These are phyloP conservation scores for Cercospora sp. DNA, from an alignment of 2,329 filamentous ascomycete genomes.

Conservation along the genomic window DNA sequence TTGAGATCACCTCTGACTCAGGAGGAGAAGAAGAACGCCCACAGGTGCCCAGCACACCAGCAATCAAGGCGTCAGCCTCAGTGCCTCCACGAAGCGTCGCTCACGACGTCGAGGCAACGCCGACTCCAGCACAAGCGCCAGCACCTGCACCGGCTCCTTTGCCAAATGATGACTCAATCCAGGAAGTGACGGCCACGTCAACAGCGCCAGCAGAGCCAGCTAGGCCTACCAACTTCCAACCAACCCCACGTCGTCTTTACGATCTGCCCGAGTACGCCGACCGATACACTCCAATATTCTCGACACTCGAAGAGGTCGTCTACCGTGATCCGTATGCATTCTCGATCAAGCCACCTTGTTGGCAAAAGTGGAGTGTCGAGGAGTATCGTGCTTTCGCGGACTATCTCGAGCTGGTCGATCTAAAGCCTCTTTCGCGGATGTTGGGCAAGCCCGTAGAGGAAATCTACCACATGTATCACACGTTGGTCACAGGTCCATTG, in stretches of 20 bases:
- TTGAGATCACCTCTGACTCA: not conserved
- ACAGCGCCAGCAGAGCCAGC: not conserved
- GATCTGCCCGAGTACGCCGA: constrained; percentile 16
- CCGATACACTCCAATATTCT: constrained; percentile 9
- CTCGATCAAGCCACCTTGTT: constrained; percentile 28
- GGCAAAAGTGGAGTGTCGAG: constrained; percentile 23
- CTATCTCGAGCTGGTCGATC: constrained; percentile 22
- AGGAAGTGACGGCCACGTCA: not conserved
- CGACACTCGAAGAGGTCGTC: constrained; percentile 10
- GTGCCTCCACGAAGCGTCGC: not conserved
- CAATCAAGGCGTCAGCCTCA: not conserved
- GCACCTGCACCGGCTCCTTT: not conserved
- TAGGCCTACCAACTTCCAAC: not conserved
- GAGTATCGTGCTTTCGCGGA: constrained; percentile 24
- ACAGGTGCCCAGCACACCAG: not conserved
- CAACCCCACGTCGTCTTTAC: not conserved
- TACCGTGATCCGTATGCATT: constrained; percentile 25
- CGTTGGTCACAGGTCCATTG: constrained; percentile 24
- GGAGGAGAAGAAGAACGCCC: not conserved
- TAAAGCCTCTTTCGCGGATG: constrained; percentile 18
- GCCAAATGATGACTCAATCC: not conserved
- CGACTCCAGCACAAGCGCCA: not conserved
- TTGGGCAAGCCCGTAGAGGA: constrained; percentile 27
- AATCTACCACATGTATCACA: constrained; percentile 22
- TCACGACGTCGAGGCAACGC: not conserved